phyloP scores from a whole-genome alignment of 805 yeast species.

The Ogataea pignaliae region DNA sequence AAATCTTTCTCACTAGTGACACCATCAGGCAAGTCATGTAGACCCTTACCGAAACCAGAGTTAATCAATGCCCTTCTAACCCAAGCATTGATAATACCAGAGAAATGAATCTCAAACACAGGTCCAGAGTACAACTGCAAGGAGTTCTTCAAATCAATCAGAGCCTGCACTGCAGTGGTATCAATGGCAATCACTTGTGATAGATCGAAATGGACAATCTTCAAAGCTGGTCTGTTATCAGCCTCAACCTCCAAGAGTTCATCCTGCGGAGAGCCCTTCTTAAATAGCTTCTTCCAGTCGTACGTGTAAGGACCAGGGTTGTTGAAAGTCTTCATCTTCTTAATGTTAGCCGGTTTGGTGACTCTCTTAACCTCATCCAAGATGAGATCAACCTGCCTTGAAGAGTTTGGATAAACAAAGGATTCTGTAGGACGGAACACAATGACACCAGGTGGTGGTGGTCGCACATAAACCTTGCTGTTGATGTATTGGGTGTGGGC shows the following conservation, averaged over 20 bases:
- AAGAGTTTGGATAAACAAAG: slow-evolving; percentile 76
- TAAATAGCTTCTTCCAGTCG: slow-evolving; percentile 20
- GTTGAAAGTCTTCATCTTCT: slow-evolving; percentile 73
- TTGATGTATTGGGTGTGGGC: slow-evolving; percentile 42
- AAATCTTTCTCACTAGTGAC: background rate
- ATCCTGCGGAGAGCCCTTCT: slow-evolving; percentile 15
- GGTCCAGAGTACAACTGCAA: slow-evolving; percentile 70
- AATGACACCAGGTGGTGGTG: slow-evolving; percentile 89
- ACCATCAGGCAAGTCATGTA: slow-evolving; percentile 3
- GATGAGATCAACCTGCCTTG: slow-evolving; percentile 65
- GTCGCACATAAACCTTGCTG: slow-evolving; percentile 49
- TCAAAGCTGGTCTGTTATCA: slow-evolving; percentile 62
- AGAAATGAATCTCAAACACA: slow-evolving; percentile 85
- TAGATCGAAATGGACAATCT: slow-evolving; percentile 76
- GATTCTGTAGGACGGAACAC: slow-evolving; percentile 82
- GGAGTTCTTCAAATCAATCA: slow-evolving; percentile 72
- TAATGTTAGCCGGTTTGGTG: slow-evolving; percentile 55
- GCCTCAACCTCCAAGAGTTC: slow-evolving; percentile 17
- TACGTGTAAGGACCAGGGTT: slow-evolving; percentile 66
- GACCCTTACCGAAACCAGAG: slow-evolving; percentile 64
- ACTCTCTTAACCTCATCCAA: slow-evolving; percentile 58
- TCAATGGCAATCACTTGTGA: slow-evolving; percentile 72
- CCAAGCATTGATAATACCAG: slow-evolving; percentile 86
- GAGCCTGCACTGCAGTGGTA: slow-evolving; percentile 72
- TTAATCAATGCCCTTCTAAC: slow-evolving; percentile 68